Conservation (phyloP, 352 stramenopile species). For the Pythium aquatile region DNA sequence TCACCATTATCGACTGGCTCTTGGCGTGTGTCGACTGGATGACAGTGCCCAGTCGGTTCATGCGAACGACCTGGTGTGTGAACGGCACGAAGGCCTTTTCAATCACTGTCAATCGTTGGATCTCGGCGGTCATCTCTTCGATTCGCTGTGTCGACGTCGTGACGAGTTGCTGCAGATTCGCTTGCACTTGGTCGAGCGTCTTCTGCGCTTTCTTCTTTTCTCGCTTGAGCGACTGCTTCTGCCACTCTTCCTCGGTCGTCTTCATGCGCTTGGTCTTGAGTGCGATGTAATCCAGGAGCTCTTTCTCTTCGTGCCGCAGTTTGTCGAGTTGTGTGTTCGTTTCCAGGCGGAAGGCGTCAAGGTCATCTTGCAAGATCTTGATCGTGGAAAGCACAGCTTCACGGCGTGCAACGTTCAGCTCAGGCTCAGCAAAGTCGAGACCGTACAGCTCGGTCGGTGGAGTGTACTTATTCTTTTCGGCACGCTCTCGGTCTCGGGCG, state of each 20-base stretch:
- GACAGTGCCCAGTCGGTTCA: constrained; percentile 39
- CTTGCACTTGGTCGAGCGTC: constrained; percentile 52
- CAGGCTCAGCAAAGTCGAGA: constrained; percentile 59
- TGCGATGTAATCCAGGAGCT: constrained; percentile 72
- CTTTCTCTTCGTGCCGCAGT: constrained; percentile 54
- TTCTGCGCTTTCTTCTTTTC: constrained; percentile 80
- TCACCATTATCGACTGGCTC: constrained; percentile 39
- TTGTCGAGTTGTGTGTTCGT: constrained; percentile 64
- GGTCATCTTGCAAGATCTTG: constrained; percentile 45
- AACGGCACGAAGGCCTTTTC: constrained; percentile 79
- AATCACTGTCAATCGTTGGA: constrained; percentile 53
- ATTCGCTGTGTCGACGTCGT: constrained; percentile 53
- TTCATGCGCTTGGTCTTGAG: constrained; percentile 80
- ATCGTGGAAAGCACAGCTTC: constrained; percentile 56
- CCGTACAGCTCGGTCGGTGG: constrained; percentile 45
- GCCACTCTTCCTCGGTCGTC: constrained; percentile 74
- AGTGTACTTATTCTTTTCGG: constrained; percentile 42
- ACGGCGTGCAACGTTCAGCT: constrained; percentile 62
- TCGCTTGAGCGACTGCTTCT: constrained; percentile 77
- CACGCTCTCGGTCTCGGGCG: constrained; percentile 26
- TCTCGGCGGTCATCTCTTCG: constrained; percentile 62
- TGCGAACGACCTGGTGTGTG: constrained; percentile 63
- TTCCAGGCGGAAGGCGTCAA: constrained; percentile 58
- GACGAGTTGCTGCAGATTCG: constrained; percentile 42
- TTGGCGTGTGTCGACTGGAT: constrained; percentile 42